These are phyloP conservation scores for Erodium trifolium DNA, from an alignment of 441 rosid genomes.

Conservation along the genomic window DNA sequence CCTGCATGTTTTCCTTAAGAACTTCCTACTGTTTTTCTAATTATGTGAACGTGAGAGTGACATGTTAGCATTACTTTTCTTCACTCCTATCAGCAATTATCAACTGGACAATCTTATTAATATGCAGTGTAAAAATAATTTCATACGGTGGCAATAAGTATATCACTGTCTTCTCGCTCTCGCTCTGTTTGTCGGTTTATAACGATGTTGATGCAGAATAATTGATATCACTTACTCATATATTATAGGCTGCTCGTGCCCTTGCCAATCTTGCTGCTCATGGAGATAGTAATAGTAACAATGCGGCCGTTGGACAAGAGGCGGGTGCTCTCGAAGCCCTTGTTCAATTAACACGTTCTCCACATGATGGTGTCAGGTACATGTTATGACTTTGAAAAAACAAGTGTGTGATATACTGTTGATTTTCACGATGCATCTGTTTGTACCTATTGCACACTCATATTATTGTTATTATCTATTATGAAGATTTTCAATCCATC, in stretches of 20 bases:
- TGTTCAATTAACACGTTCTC: slow-evolving; percentile 75
- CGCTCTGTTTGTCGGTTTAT: background rate
- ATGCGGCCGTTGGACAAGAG: slow-evolving; percentile 95
- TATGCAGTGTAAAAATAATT: background rate
- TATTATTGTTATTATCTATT: background rate
- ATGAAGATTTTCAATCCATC: background rate
- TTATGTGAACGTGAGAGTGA: background rate
- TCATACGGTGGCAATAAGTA: background rate
- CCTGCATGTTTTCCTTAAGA: background rate
- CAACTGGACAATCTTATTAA: too few species aligned
- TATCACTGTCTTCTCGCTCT: background rate
- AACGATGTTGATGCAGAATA: background rate
- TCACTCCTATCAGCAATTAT: background rate
- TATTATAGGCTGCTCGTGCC: slow-evolving; percentile 86
- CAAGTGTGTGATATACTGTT: background rate
- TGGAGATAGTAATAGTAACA: slow-evolving; percentile 87
- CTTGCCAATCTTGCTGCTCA: slow-evolving; percentile 98
- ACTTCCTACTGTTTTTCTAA: background rate
- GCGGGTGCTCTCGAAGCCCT: slow-evolving; percentile 92
- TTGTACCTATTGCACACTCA: background rate
- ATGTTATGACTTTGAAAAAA: background rate
- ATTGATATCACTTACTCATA: slow-evolving; percentile 11
- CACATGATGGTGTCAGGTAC: slow-evolving; percentile 93
- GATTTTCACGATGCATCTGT: background rate
- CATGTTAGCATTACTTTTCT: background rate